Conservation (phyloP, 495 filamentous ascomycete species). For the Penicillium dipodomyicola region DNA sequence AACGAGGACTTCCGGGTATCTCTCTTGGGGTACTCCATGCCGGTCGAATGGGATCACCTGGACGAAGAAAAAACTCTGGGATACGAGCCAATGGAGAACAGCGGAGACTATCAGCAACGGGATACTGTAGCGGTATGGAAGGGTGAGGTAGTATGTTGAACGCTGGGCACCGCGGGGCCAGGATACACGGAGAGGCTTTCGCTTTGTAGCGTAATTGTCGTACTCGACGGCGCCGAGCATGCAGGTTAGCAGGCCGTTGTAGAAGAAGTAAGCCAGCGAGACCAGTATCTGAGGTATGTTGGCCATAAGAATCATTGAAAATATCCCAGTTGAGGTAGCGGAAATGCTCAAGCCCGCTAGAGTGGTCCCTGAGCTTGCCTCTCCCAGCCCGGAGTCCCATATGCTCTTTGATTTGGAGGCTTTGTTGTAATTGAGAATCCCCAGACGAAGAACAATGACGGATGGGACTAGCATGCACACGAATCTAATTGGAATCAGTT, state of each 20-base stretch:
- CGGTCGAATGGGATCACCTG: slow-evolving; percentile 20
- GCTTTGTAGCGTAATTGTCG: slow-evolving; percentile 23
- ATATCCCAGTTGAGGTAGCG: not conserved
- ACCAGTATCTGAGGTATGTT: slow-evolving; percentile 48
- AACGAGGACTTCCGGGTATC: slow-evolving; percentile 18
- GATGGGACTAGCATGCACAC: not conserved
- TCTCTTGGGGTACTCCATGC: not conserved
- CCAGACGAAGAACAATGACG: not conserved
- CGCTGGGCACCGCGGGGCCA: slow-evolving; percentile 43
- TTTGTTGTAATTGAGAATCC: not conserved
- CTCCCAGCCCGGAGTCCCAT: not conserved
- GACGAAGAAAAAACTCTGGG: slow-evolving; percentile 41
- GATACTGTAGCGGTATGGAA: slow-evolving; percentile 42
- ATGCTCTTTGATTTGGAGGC: not conserved
- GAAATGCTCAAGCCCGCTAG: not conserved
- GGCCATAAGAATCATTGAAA: slow-evolving; percentile 5
- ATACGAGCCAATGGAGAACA: slow-evolving; percentile 43
- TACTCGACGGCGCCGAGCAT: slow-evolving; percentile 44
- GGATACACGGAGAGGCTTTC: slow-evolving; percentile 47
- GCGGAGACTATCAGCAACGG: slow-evolving; percentile 29
- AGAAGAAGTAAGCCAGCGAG: slow-evolving; percentile 41
- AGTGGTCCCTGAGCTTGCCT: not conserved
- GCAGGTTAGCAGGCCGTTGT: slow-evolving; percentile 38
- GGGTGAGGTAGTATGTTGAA: slow-evolving; percentile 39
- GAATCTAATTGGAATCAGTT: not conserved